Conservation (phyloP, 768 basidiomycete genomes). For the Zangia roseola region DNA sequence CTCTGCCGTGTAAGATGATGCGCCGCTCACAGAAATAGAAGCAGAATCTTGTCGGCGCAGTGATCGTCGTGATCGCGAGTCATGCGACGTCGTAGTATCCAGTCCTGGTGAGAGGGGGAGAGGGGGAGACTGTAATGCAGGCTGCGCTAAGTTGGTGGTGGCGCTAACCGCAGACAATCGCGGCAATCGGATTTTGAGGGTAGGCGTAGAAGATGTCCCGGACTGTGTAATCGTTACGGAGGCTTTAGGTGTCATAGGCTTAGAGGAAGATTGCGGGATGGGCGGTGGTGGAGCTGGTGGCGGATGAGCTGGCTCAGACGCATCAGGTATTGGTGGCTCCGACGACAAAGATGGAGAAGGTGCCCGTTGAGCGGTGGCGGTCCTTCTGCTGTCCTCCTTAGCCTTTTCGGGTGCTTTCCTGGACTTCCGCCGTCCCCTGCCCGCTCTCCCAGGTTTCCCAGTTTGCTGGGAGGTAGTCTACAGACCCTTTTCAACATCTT, state of each 20-base stretch:
- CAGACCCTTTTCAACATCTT: slow-evolving; percentile 1
- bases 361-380: slow-evolving; percentile 8
- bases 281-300: slow-evolving; percentile 6
- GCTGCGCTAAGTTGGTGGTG: slow-evolving; percentile 17
- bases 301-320: slow-evolving; percentile 11
- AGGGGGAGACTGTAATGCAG: slow-evolving; percentile 23
- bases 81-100: slow-evolving; percentile 18
- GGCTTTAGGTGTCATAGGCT: slow-evolving; percentile 34
- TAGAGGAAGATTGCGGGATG: slow-evolving; percentile 10
- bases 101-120: slow-evolving; percentile 21
- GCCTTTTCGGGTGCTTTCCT: slow-evolving; percentile 14
- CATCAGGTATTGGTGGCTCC: slow-evolving; percentile 14
- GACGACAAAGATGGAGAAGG: slow-evolving; percentile 12
- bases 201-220: slow-evolving; percentile 31
- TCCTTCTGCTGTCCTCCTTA: slow-evolving; percentile 15
- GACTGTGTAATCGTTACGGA: slow-evolving; percentile 36
- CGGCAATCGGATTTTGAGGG: slow-evolving; percentile 34
- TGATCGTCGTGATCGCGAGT: slow-evolving; percentile 29
- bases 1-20: slow-evolving; percentile 32
- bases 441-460: slow-evolving; percentile 12
- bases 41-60: slow-evolving; percentile 29
- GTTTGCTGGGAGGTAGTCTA: slow-evolving; percentile 14
- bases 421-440: slow-evolving; percentile 26
- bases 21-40: slow-evolving; percentile 31
- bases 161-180: slow-evolving; percentile 31